Evolutionary conservation across 768 basidiomycete species (phyloP), one percentile per base, ranked within the genome.

Genomic region (Kwoniella mangroviensis): DNA sequence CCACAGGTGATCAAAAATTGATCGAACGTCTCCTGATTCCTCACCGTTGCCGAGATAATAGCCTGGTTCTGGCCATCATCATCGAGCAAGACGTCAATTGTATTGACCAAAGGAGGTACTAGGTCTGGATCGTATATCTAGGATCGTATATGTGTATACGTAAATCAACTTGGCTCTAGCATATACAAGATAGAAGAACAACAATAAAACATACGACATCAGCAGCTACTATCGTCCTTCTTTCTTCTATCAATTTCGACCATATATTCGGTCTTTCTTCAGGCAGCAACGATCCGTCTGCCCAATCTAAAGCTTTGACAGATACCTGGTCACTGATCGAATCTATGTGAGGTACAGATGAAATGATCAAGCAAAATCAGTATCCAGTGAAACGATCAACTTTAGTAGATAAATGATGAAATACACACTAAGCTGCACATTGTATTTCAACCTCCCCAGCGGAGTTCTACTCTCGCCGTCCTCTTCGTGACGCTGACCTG

Each of bases 101-200:
- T 67, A 3, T 69, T 51, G 12, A 81, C 76, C 4, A 83, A 64
- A 11, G 77, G 68, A 15, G 73, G 72, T 54, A 83, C 68, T 13
- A 83, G 70, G 43, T 79, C 79, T 2, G 82, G 82, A 59, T 83
- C 82, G 68, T 83, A 83, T 26, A 83, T 81, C 82, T 81, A 42
- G 64, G 42, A 5, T 41, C n/a, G n/a, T n/a, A n/a, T n/a, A n/a
- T n/a, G n/a, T n/a, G n/a, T n/a, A n/a, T n/a, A n/a, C n/a, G n/a
- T n/a, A 45, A 40, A 13, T 41, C n/a, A 49, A 13, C 21, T 42
- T 17, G 15, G 40, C 34, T 53, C 17, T 41, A 13, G 9, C 10
- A 51, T 24, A 9, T 15, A 54, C 40, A 13, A 17, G 51, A 54
- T 6, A 21, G 54, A 17, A 26, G 60, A 49, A 43, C 21, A 54